Conservation (phyloP, 2,329 filamentous ascomycete genomes). For the Paramyrothecium roridum region DNA sequence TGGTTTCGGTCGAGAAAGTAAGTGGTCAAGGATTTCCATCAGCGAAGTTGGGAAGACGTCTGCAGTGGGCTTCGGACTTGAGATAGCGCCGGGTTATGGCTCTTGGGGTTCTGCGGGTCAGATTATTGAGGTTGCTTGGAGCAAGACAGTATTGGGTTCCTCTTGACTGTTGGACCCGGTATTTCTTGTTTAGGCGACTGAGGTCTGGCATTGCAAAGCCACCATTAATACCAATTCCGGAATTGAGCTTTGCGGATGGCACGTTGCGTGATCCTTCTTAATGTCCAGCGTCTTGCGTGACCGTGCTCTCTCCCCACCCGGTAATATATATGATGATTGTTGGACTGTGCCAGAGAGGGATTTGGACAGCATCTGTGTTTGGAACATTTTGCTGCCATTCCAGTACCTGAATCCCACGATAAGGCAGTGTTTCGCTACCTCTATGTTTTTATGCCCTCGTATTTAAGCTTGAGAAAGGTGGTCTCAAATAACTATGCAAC, state of each 20-base stretch:
- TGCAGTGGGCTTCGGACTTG: neutral
- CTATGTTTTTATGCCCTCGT: too few species aligned
- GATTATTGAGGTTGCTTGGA: neutral
- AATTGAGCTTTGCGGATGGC: neutral
- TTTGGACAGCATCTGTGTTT: too few species aligned
- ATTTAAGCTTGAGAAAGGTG: too few species aligned
- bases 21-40: neutral
- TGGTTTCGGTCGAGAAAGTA: neutral
- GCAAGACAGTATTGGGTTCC: neutral
- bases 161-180: neutral
- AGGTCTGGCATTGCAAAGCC: neutral
- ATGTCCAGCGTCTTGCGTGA: too few species aligned
- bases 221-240: neutral
- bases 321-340: too few species aligned
- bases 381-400: too few species aligned
- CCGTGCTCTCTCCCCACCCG: too few species aligned
- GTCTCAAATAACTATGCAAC: too few species aligned
- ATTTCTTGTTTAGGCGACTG: neutral
- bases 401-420: too few species aligned
- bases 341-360: too few species aligned
- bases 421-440: too few species aligned
- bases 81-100: neutral
- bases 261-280: too few species aligned
- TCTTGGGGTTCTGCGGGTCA: neutral
- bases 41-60: neutral